Evolutionary conservation across 208 protist species (phyloP).

Genomic region (Crithidia sp.): DNA sequence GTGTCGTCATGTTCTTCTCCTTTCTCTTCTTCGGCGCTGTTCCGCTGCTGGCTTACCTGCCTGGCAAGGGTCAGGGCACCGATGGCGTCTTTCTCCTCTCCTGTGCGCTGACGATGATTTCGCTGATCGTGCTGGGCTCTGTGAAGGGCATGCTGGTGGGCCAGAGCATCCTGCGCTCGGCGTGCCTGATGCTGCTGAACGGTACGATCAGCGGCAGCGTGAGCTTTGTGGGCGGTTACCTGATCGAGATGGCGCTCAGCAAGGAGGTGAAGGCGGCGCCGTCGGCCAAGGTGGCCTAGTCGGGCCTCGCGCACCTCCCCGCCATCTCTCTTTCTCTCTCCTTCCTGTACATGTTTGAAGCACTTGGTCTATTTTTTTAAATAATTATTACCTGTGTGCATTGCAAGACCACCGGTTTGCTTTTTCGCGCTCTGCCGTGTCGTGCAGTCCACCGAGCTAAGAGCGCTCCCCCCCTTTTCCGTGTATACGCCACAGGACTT

Average conservation of each 20-base stretch:
- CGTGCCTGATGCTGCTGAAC: constrained; percentile 87
- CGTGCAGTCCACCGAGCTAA: no score
- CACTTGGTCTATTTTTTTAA: not conserved
- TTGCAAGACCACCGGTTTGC: no score
- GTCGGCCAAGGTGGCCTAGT: no score
- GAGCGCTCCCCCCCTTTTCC: no score
- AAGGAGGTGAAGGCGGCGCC: constrained; percentile 24
- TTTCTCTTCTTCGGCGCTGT: constrained; percentile 94
- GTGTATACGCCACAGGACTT: no score
- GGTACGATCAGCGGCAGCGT: constrained; percentile 82
- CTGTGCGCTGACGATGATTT: constrained; percentile 74
- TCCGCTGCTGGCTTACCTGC: constrained; percentile 88
- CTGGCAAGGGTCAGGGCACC: constrained; percentile 68
- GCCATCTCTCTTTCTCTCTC: not conserved
- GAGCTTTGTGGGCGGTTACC: constrained; percentile 78
- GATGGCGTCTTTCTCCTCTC: constrained; percentile 83
- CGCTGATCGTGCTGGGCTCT: constrained; percentile 83
- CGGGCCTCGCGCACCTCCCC: not conserved
- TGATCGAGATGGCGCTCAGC: constrained; percentile 65
- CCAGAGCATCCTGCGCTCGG: constrained; percentile 65
- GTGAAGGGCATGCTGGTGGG: constrained; percentile 88
- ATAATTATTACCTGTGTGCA: no score
- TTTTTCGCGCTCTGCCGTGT: no score
- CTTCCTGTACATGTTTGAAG: not conserved
- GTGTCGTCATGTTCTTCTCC: constrained; percentile 93